These are phyloP conservation scores for Adenanthera pavonina DNA, from an alignment of 306 rosid genomes.

Conservation along the genomic window DNA sequence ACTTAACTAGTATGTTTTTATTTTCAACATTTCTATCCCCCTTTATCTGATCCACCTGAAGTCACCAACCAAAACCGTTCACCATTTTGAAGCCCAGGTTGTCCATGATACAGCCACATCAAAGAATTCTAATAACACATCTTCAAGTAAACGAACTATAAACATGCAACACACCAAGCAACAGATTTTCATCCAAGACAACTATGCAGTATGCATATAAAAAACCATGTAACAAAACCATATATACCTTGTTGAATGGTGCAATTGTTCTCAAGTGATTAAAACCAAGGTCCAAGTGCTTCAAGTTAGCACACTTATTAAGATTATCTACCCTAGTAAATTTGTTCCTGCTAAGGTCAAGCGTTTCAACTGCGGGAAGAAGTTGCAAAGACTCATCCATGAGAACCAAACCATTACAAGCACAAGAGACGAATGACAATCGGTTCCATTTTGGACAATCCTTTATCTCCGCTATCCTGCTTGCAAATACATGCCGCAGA, in stretches of 20 bases:
- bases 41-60: not conserved
- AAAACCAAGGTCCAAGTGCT: conserved; percentile 97
- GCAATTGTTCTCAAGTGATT: conserved; percentile 77
- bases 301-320: conserved; percentile 76
- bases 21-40: conserved; percentile 11
- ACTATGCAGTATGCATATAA: not conserved
- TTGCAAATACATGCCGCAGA: conserved; percentile 87
- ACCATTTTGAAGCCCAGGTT: not conserved
- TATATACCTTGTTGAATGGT: conserved; percentile 68
- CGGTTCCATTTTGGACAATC: conserved; percentile 87
- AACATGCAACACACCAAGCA: conserved; percentile 13
- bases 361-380: conserved; percentile 85
- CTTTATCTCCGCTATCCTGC: conserved; percentile 88
- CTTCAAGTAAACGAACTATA: not conserved
- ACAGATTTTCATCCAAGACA: conserved; percentile 8
- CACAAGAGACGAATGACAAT: conserved; percentile 88
- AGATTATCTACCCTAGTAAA: conserved; percentile 90
- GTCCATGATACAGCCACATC: conserved; percentile 14
- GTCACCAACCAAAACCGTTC: conserved; percentile 3
- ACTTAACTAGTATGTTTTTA: not conserved
- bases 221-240: not conserved
- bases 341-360: conserved; percentile 93
- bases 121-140: not conserved
- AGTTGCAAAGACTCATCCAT: conserved; percentile 98
- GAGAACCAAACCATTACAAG: conserved; percentile 88